These are phyloP conservation scores for Candida morakotiae DNA, from an alignment of 805 yeast genomes.

Conservation along the genomic window DNA sequence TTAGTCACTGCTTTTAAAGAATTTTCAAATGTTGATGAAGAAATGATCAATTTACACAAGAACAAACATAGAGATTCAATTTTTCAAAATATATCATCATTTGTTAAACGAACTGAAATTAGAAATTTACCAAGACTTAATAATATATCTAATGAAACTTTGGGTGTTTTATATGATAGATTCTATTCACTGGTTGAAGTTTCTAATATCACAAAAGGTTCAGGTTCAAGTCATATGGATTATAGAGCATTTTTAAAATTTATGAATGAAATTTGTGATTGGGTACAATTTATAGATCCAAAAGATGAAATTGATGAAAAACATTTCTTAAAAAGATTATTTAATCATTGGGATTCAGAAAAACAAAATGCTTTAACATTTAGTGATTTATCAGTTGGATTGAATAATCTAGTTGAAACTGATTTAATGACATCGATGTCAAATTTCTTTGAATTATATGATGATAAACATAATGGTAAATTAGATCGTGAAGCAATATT, in stretches of 20 bases:
- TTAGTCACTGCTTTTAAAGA: slow-evolving; percentile 91
- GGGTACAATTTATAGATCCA: slow-evolving; percentile 43
- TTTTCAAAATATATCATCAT: slow-evolving; percentile 79
- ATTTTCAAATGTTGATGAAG: slow-evolving; percentile 76
- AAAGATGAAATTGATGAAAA: slow-evolving; percentile 7
- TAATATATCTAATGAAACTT: slow-evolving; percentile 51
- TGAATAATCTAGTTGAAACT: slow-evolving; percentile 61
- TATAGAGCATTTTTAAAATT: slow-evolving; percentile 67
- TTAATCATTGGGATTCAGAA: slow-evolving; percentile 65
- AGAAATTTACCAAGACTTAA: slow-evolving; percentile 77
- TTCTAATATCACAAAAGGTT: slow-evolving; percentile 46
- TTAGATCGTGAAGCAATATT: slow-evolving; percentile 77
- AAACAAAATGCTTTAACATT: slow-evolving; percentile 54
- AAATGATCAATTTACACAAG: slow-evolving; percentile 64
- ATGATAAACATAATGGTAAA: slow-evolving; percentile 51
- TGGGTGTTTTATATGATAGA: slow-evolving; percentile 77
- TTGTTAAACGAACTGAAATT: slow-evolving; percentile 88
- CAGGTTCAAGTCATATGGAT: slow-evolving; percentile 66
- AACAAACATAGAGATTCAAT: slow-evolving; percentile 70
- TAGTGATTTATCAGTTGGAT: slow-evolving; percentile 67
- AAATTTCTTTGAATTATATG: slow-evolving; percentile 75
- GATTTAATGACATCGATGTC: slow-evolving; percentile 79
- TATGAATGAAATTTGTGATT: slow-evolving; percentile 75
- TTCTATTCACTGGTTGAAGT: slow-evolving; percentile 74
- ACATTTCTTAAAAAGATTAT: slow-evolving; percentile 50